Conservation (phyloP, 139 green algal species). For the Nannochloris sp. region DNA sequence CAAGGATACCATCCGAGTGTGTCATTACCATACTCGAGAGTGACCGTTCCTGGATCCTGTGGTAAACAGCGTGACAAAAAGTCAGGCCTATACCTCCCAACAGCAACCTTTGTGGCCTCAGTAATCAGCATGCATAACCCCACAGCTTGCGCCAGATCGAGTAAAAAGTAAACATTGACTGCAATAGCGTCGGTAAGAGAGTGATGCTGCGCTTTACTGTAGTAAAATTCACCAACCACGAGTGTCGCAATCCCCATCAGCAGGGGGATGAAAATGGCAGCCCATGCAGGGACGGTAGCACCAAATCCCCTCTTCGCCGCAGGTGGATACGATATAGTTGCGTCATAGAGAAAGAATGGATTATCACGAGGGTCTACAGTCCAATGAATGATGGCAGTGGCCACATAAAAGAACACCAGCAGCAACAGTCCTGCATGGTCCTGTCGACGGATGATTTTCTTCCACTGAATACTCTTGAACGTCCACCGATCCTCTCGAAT, state of each 20-base stretch:
- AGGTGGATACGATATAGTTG: constrained; percentile 4
- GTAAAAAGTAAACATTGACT: constrained; percentile 17
- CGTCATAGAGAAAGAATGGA: background rate
- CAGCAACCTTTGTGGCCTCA: constrained; percentile 1
- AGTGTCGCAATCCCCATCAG: constrained; percentile 21
- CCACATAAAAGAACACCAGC: background rate
- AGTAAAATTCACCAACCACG: constrained; percentile 17
- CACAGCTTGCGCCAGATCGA: constrained; percentile 12
- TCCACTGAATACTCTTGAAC: constrained; percentile 7
- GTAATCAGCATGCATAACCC: background rate
- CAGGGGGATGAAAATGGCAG: constrained; percentile 17
- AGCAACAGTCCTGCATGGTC: constrained; percentile 4
- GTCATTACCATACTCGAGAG: constrained; percentile 4
- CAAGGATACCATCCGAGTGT: constrained; percentile 14
- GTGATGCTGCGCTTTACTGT: constrained; percentile 7
- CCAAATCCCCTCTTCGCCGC: background rate
- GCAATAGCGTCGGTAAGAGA: constrained; percentile 14
- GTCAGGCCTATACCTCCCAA: constrained; percentile 7
- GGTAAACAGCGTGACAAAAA: constrained; percentile 10
- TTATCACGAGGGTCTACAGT: background rate
- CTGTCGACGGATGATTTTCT: constrained; percentile 1
- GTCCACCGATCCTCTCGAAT: background rate
- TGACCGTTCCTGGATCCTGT: background rate
- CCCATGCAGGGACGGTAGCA: constrained; percentile 5
- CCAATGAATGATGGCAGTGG: background rate